Conservation (phyloP, 2,329 filamentous ascomycete species). For the Lachnellula hyalina region DNA sequence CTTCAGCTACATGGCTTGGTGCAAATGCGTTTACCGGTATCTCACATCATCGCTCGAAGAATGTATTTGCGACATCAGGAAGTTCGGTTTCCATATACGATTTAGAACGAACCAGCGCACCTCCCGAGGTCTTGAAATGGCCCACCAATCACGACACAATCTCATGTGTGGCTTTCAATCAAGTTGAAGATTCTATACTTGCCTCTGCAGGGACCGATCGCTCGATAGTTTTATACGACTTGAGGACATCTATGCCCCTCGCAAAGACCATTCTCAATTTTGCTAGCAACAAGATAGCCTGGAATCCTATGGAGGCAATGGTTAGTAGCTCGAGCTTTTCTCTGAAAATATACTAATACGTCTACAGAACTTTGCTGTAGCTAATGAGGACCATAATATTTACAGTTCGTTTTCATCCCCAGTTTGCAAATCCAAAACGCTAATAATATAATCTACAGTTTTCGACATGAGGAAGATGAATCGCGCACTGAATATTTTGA, state of each 20-base stretch:
- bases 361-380: constrained; percentile 71
- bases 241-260: constrained; percentile 79
- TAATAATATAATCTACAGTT: constrained; percentile 50
- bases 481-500: constrained; percentile 81
- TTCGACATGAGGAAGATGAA: constrained; percentile 94
- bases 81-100: constrained; percentile 79
- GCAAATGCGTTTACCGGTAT: constrained; percentile 76
- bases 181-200: constrained; percentile 86
- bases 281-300: constrained; percentile 75
- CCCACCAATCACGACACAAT: constrained; percentile 88
- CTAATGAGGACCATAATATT: constrained; percentile 70
- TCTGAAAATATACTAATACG: too few species aligned
- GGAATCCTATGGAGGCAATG: constrained; percentile 96
- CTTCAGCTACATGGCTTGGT: constrained; percentile 80
- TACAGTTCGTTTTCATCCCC: constrained; percentile 15
- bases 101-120: constrained; percentile 71
- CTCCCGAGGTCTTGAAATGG: constrained; percentile 79
- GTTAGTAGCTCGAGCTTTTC: too few species aligned
- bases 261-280: constrained; percentile 77
- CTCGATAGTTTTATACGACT: constrained; percentile 83
- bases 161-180: constrained; percentile 82
- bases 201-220: constrained; percentile 82
- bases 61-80: constrained; percentile 73
- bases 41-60: constrained; percentile 73
- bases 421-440: not conserved